A percentile compares a stretch with the other conserved stretches of the same genome.
Conservation (phyloP, 23 red algal species). For the Cyanidioschyzon merolae region DNA sequence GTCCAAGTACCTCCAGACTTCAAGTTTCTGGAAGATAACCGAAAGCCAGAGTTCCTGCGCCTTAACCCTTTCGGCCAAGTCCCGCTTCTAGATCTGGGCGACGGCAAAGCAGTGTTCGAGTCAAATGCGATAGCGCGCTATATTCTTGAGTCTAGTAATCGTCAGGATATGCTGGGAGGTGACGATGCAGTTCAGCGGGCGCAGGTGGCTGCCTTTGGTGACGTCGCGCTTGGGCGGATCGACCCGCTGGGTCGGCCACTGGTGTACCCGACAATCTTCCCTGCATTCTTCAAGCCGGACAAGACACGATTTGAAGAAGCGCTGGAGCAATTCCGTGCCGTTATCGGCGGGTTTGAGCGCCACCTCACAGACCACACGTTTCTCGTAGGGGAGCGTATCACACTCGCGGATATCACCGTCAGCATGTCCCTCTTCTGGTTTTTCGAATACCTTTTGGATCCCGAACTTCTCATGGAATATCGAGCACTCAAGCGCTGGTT, state of each 20-base stretch:
- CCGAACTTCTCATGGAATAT: not conserved
- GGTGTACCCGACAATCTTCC: constrained; percentile 6
- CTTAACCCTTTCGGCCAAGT: constrained; percentile 31
- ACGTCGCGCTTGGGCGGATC: not conserved
- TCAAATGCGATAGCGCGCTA: constrained; percentile 29
- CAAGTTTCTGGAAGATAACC: constrained; percentile 27
- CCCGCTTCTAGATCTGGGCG: constrained; percentile 4
- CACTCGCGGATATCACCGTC: constrained; percentile 32
- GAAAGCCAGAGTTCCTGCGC: constrained; percentile 20
- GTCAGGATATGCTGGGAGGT: constrained; percentile 18
- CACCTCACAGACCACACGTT: constrained; percentile 33
- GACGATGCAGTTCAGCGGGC: not conserved
- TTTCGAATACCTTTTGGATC: constrained; percentile 20
- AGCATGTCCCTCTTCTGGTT: constrained; percentile 16
- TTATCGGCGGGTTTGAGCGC: constrained; percentile 20
- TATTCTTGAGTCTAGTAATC: constrained; percentile 6
- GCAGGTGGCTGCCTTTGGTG: not conserved
- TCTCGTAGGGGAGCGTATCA: constrained; percentile 39
- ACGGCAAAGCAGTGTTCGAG: constrained; percentile 16
- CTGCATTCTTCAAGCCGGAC: constrained; percentile 18
- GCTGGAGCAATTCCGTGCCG: constrained; percentile 4
- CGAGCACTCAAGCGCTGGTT: constrained; percentile 28
- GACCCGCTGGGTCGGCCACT: not conserved
- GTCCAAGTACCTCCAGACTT: constrained; percentile 24
- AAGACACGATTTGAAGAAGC: constrained; percentile 16